Evolutionary conservation across 345 rosid genomes (phyloP), one percentile per base, ranked within the genome.

Genomic region (Xanthoceras sorbifolium): DNA sequence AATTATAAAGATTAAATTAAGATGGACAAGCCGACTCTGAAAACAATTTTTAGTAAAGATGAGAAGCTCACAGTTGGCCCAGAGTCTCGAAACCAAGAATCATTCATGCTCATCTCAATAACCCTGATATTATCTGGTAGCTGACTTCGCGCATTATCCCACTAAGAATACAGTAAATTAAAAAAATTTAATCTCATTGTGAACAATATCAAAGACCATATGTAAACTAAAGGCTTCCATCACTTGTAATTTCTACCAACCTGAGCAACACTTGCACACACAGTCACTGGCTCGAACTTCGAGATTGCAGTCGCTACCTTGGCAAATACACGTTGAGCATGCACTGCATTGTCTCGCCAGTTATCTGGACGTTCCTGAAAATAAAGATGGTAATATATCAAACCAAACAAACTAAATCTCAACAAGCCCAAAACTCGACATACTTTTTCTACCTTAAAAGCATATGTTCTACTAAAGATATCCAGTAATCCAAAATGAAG

Each of bases 71-170:
- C 98, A 71, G 97, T 96, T 71, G 99, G 97, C 60, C 98, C 99
- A 65, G 90, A 85, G 82, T 96, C 99, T 1, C 98, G 96, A 78
- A 96, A 90, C 99, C 99, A 96, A 61, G 98, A 89, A 82, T 92
- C 99, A 31, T 93, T 90, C 94, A 93, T 92, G 77, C 97, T 91
- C 92, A 96, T 89, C 87, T 93, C 98, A 79, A 92, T 66, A 69
- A 96, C 93, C 87, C 97, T 86, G 75, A 96, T 79, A 60, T 90
- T 83, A 40, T 82, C 85, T 28, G 98, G 99, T 72, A 96, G 85
- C 81, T 78, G 92, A 50, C 76, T 84, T 69, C 94, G 87, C 31
- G 98, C 99, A 82, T 89, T 90, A 40, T 84, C 89, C 98, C 98
- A 96, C 99, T 93, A 66, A 72, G 14, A 62, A 81, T 22, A 11